Percentiles rank a stretch among this genome's conserved stretches.
These are phyloP conservation scores for Pleurotus sapidus DNA, from an alignment of 768 basidiomycete species.

Conservation along the genomic window DNA sequence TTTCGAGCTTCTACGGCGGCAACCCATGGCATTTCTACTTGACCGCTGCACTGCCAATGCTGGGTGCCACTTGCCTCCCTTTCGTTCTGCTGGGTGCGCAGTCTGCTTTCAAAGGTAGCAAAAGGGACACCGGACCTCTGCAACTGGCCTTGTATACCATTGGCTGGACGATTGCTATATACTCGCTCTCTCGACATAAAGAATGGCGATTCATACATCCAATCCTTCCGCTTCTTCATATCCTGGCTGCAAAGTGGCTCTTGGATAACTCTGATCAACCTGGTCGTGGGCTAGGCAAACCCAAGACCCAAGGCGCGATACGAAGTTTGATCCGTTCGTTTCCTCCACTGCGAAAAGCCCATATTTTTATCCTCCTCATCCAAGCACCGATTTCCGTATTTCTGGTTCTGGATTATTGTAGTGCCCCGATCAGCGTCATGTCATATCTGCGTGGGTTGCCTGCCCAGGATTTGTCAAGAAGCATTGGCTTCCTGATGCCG, in stretches of 20 bases:
- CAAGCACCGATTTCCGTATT: conserved; percentile 66
- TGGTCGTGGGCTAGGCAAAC: background rate
- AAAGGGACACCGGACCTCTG: conserved; percentile 14
- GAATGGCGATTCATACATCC: conserved; percentile 98
- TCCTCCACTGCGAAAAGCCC: conserved; percentile 29
- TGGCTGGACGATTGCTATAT: conserved; percentile 62
- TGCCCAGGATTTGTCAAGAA: conserved; percentile 37
- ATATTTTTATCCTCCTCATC: conserved; percentile 45
- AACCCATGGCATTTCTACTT: conserved; percentile 90
- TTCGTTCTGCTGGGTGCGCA: conserved; percentile 65
- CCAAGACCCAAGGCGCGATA: conserved; percentile 3
- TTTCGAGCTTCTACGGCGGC: conserved; percentile 91
- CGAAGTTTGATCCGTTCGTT: background rate
- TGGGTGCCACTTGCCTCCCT: conserved; percentile 72
- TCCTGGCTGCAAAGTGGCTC: conserved; percentile 75
- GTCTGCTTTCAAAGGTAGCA: conserved; percentile 23
- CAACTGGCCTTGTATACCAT: conserved; percentile 32
- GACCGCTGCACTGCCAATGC: conserved; percentile 79
- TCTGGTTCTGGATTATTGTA: conserved; percentile 70
- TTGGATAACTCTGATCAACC: conserved; percentile 36
- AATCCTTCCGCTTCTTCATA: conserved; percentile 76
- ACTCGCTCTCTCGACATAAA: conserved; percentile 87
- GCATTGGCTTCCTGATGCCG: conserved; percentile 86
- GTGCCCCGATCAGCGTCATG: conserved; percentile 76
- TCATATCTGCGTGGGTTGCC: conserved; percentile 61